These are phyloP conservation scores for Selenicereus undatus DNA, from an alignment of 148 eudicot genomes.

Conservation along the genomic window DNA sequence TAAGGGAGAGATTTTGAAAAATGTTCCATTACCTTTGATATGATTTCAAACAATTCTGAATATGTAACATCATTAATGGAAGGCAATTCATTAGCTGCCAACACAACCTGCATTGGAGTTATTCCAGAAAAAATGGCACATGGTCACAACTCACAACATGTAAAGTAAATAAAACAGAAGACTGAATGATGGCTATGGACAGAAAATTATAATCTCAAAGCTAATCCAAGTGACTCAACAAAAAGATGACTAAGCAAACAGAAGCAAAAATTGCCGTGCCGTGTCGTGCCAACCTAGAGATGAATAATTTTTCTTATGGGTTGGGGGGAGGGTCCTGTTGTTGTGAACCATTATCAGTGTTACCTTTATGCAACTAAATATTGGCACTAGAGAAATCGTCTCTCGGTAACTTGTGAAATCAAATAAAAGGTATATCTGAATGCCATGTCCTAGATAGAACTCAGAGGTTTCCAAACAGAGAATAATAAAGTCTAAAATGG, in stretches of 20 bases:
- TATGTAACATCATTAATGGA: constrained; percentile 93
- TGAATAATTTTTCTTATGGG: too few relatives aligned
- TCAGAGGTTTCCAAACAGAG: neutral
- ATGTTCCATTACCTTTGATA: constrained; percentile 58
- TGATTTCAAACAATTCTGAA: constrained; percentile 67
- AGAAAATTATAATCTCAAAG: too few relatives aligned
- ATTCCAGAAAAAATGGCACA: neutral
- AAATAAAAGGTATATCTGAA: neutral
- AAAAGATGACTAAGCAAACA: too few relatives aligned
- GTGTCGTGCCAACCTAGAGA: too few relatives aligned
- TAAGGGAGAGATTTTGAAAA: neutral
- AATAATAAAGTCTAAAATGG: neutral
- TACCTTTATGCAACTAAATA: neutral
- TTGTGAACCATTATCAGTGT: neutral
- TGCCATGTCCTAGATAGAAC: neutral
- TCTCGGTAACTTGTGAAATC: neutral
- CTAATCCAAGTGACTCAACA: too few relatives aligned
- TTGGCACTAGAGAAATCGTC: neutral
- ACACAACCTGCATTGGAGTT: constrained; percentile 61
- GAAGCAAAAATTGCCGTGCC: too few relatives aligned
- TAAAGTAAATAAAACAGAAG: neutral
- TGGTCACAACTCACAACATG: neutral
- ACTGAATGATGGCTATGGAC: neutral
- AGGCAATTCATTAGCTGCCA: constrained; percentile 97
- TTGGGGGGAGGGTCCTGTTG: neutral